Evolutionary conservation across 768 basidiomycete species (phyloP), one percentile per base, ranked within the genome.

Genomic region (Agaricus subrufescens): DNA sequence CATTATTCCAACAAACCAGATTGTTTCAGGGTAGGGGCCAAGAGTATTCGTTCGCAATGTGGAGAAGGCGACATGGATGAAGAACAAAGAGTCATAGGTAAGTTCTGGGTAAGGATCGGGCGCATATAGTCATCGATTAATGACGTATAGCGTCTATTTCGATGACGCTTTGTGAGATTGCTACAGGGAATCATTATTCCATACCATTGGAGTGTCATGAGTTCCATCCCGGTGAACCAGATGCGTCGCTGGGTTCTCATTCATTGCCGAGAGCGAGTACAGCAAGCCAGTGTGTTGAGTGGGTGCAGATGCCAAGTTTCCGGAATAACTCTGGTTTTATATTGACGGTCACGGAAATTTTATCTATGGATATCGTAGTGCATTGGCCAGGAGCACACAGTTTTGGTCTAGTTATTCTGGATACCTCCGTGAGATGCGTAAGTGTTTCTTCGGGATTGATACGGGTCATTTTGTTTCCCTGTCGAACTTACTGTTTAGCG

Each of bases 341-440:
- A 29, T 52, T 19, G 14, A 51, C 19, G 9, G 19, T 54, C 19
- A 39, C 51, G 31, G 43, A 34, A 9, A 19, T 43, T 46, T 46
- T 53, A 39, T n/a, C 39, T 19, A 23, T 53, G 29, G 10, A n/a
- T 8, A 37, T 43, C 50, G 12, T 61, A 91, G 89, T 54, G 86
- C 89, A 11, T 69, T 91, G 9, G 83, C 88, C 14, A 75, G 88
- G 48, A 91, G 89, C 64, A 82, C 89, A 7, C 89, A 91, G 63
- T 86, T 85, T 63, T 91, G 89, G 89, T 89, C 89, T 3, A 89
- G 87, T 55, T 91, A 90, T 67, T 91, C 89, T 2, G 89, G 89
- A 0, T 90, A 91, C 69, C 75, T 91, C 50, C 81, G 89, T 44
- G 88, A 91, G 75, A 76, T 88, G 55, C 81, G 89, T 87, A 65